phyloP scores from a whole-genome alignment of 306 rosid genomes.

The Vachellia collinsii region DNA sequence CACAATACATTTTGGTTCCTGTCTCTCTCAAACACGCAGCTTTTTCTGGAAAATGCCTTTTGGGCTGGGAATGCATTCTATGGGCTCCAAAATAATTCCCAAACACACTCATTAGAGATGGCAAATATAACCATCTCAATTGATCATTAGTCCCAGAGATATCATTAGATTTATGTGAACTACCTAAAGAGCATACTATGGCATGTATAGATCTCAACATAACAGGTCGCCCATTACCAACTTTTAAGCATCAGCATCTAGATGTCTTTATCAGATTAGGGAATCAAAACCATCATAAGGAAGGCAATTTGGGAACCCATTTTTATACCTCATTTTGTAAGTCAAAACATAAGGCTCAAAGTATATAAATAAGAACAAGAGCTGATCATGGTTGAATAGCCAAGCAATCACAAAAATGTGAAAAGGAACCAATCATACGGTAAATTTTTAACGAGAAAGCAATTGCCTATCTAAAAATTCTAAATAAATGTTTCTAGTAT shows the following conservation, averaged over 20 bases:
- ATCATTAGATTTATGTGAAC: neutral
- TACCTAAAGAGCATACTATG: neutral
- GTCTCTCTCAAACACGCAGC: too few species aligned
- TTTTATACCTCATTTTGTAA: neutral
- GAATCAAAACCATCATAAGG: neutral
- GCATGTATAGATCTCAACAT: neutral
- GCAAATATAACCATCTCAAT: neutral
- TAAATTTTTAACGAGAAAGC: neutral
- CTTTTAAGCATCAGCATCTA: neutral
- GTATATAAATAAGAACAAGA: neutral
- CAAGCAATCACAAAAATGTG: slow-evolving; percentile 8
- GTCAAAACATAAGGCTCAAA: neutral
- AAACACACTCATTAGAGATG: too few species aligned
- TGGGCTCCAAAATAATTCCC: too few species aligned
- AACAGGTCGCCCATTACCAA: neutral
- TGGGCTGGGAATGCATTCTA: too few species aligned
- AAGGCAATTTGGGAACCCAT: neutral
- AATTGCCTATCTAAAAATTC: neutral
- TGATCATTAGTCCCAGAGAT: neutral
- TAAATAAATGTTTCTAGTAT: neutral
- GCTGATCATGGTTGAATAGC: neutral
- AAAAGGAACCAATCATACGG: neutral
- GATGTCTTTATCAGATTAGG: neutral
- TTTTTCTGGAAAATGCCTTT: too few species aligned
- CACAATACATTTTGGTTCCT: too few species aligned